phyloP scores from a whole-genome alignment of 1,139 yeast genomes.

The Geotrichum bryndzae region DNA sequence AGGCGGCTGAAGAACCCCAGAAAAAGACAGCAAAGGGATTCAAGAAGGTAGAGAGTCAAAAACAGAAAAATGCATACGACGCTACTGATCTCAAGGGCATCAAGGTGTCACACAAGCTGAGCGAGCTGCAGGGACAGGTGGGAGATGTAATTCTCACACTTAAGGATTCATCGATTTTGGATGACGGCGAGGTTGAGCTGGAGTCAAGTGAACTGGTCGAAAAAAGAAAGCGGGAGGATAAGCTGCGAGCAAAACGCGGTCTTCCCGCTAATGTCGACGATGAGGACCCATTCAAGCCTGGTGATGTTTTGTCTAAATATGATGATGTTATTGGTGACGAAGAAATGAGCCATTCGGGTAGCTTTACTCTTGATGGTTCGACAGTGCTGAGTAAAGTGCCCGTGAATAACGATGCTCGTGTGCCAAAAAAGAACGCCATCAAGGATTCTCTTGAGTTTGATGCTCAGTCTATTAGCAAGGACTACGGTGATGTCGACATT shows the following conservation, averaged over 20 bases:
- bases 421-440: background rate
- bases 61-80: conserved; percentile 19
- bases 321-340: conserved; percentile 23
- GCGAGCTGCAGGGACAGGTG: conserved; percentile 39
- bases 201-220: conserved; percentile 43
- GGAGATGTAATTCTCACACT: conserved; percentile 58
- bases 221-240: conserved; percentile 33
- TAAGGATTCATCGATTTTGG: conserved; percentile 52
- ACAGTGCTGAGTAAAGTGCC: conserved; percentile 10
- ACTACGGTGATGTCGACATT: conserved; percentile 13
- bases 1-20: conserved; percentile 13
- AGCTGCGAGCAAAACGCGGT: conserved; percentile 30
- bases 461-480: conserved; percentile 9
- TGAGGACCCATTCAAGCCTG: conserved; percentile 20
- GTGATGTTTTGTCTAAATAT: conserved; percentile 24
- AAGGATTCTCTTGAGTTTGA: conserved; percentile 22
- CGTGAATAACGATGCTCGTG: background rate
- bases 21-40: conserved; percentile 26
- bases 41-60: conserved; percentile 15
- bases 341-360: conserved; percentile 21
- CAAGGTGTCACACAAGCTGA: conserved; percentile 43
- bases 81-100: conserved; percentile 37
- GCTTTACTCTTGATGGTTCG: conserved; percentile 29
- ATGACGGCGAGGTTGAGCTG: conserved; percentile 43
- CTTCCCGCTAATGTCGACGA: conserved; percentile 29